A percentile compares a stretch with the other conserved stretches of the same genome.
Conservation (phyloP, 768 basidiomycete genomes). For the Boletus patriciae region DNA sequence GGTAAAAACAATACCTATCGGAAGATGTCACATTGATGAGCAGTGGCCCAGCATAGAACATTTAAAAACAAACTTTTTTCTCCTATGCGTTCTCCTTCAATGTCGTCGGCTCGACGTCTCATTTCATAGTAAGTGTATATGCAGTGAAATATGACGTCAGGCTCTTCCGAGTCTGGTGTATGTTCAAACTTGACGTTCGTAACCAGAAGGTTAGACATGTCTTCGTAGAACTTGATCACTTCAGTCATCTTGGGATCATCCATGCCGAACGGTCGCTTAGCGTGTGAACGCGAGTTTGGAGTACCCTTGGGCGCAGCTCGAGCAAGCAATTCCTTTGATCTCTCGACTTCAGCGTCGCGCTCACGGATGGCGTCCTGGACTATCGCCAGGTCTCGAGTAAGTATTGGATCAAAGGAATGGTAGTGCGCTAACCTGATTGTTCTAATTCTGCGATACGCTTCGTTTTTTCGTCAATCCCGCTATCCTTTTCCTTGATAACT, state of each 20-base stretch:
- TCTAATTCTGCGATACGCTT: constrained; percentile 47
- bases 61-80: constrained; percentile 33
- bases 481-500: constrained; percentile 43
- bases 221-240: constrained; percentile 79
- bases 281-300: constrained; percentile 35
- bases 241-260: constrained; percentile 60
- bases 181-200: constrained; percentile 54
- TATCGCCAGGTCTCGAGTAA: constrained; percentile 26
- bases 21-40: constrained; percentile 4
- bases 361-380: constrained; percentile 54
- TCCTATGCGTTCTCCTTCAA: constrained; percentile 34
- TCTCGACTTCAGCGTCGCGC: constrained; percentile 63
- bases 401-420: neutral
- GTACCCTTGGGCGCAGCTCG: constrained; percentile 45
- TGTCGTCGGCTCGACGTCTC: constrained; percentile 30
- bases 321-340: constrained; percentile 44
- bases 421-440: constrained; percentile 43
- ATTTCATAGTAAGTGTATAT: constrained; percentile 55
- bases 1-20: constrained; percentile 59
- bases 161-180: constrained; percentile 21
- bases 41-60: neutral
- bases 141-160: constrained; percentile 67
- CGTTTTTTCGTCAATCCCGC: constrained; percentile 43
- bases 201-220: constrained; percentile 78
- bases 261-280: constrained; percentile 36